Evolutionary conservation across 2,329 filamentous ascomycete genomes (phyloP), one percentile per base, ranked within the genome.

Genomic region (Sporothrix curviconia): DNA sequence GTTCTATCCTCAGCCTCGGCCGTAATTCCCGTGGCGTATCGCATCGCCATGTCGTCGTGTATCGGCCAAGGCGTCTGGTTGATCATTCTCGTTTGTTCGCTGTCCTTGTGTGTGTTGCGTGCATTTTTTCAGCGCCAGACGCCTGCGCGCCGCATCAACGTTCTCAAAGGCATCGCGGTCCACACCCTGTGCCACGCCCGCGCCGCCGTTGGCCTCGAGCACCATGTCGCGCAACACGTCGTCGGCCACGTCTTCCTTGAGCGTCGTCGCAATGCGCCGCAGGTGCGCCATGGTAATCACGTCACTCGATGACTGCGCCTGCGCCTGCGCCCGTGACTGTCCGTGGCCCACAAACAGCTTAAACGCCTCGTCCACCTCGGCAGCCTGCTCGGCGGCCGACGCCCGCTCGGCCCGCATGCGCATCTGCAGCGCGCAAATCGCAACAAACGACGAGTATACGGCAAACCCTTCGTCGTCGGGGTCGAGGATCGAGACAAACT

Each of bases 211-310:
- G 50, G 92, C 94, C 77, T 97, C 92, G 50, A 91, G 76, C 58
- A 99, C 87, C 94, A 99, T 99, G 75, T 96, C 91, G 74, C 83
- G 84, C 67, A 99, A 74, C 67, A 95, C 73, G 50, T 90, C 86
- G 66, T 97, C 64, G n/a, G 57, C 24, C 9, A 65, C 94, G 61
- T 86, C 90, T 72, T 96, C 90, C 72, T 90, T 89, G 65, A 99
- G 74, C 65, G 90, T 82, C 64, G 82, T 84, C 42, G 92, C 91
- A 55, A 96, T 86, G 66, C 87, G 79, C 67, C 83, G 82, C 68
- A 99, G 73, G 72, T 95, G 87, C 15, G 80, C 80, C 28, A 97
- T 67, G 2, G 88, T 94, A 63, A 99, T 95, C n/a, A 82, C 82
- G 19, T 76, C 58, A 5, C 51, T 61, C 7, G 24, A 52, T 36